These are phyloP conservation scores for Pistacia atlantica DNA, from an alignment of 345 rosid species.

Conservation along the genomic window DNA sequence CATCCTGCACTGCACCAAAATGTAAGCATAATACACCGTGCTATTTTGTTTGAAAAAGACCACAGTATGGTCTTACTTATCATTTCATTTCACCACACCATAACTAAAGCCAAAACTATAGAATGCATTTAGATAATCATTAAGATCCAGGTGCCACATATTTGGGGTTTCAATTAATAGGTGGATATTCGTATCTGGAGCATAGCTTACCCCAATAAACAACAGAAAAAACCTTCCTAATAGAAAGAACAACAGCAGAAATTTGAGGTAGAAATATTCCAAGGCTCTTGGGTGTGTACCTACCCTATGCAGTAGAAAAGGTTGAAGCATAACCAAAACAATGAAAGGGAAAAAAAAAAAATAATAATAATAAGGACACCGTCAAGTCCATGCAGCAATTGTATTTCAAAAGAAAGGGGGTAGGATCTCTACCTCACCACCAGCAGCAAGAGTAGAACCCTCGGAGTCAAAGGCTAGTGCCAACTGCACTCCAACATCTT, in stretches of 20 bases:
- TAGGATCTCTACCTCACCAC: constrained; percentile 72
- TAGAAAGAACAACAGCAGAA: neutral
- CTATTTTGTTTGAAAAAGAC: constrained; percentile 10
- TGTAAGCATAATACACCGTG: constrained; percentile 35
- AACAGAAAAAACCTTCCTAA: neutral
- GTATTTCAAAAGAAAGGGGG: neutral
- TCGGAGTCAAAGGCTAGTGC: constrained; percentile 69
- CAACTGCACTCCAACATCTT: constrained; percentile 72
- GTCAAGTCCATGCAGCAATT: neutral
- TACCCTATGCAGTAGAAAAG: neutral
- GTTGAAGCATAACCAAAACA: neutral
- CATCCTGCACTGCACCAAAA: constrained; percentile 50
- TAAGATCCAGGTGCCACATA: neutral
- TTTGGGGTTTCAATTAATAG: neutral
- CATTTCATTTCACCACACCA: too few relatives aligned
- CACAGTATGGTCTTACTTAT: too few relatives aligned
- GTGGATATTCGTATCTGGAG: neutral
- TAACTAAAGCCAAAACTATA: neutral
- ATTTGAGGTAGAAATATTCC: neutral
- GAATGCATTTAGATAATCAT: neutral
- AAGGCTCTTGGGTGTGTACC: neutral
- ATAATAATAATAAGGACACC: too few relatives aligned
- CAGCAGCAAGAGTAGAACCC: constrained; percentile 71
- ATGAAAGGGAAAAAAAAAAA: too few relatives aligned
- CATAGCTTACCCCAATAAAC: neutral